Base-by-base conservation (phyloP, 2,329 filamentous ascomycete genomes). In the Calonectria pseudoturangicola region DNA sequence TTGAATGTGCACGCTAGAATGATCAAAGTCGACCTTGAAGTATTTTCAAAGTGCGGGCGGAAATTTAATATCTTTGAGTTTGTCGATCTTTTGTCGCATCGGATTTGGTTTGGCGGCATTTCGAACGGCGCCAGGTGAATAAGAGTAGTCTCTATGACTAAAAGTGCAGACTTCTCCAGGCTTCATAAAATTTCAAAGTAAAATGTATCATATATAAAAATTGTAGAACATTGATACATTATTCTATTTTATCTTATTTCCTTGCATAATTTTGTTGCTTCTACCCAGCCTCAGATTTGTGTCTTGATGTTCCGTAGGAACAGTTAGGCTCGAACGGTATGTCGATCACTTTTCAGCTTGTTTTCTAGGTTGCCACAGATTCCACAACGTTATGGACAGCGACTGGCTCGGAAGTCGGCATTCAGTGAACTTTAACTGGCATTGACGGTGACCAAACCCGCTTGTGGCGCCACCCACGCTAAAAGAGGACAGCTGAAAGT, bases 321-420 rank as follows among this genome's bases (percentile, higher is more conserved):
- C 33, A 3, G 9, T 41, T 60, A 60, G 27, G 33, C 33, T 60
- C 21, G 21, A 60, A 60, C 54, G 54, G 33, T 8, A 21, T 18
- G 33, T 60, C 33, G 54, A 41, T 60, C 54, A 0, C 12, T 60
- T 41, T 41, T 60, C 54, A 60, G 54, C 54, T 58, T 21, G 21
- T 10, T 41, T 41, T 0, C 21, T 16, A 60, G 21, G 27, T 13
- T 21, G 25, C 54, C 54, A 9, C 33, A 25, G 21, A 4, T 16
- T 13, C 36, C 54, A 18, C 21, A 39, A 60, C 33, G n/a, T 60
- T 41, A 18, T 16, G 21, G 27, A 41, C 2, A 41, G 15, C 27
- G 54, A 28, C 25, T 60, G 21, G 3, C 7, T 41, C 54, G 54
- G 54, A 60, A 18, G 33, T 41, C 33, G 54, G 36, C 54, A 60